Evolutionary conservation across 768 basidiomycete species (phyloP).

Genomic region (Kwoniella botswanensis): DNA sequence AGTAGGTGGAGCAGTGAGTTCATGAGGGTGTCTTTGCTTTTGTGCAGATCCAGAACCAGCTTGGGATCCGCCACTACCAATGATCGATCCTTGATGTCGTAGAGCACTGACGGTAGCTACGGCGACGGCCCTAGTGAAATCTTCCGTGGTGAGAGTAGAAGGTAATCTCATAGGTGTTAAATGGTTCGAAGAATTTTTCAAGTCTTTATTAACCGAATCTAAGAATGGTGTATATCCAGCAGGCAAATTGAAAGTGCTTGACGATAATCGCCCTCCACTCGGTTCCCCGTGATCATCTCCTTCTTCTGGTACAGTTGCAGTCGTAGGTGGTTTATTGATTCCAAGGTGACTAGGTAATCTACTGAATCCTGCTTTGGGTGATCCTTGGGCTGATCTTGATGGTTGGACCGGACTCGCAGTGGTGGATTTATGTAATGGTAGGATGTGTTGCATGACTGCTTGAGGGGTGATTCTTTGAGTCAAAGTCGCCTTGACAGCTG

Average conservation of each 20-base stretch:
- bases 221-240: constrained; percentile 54
- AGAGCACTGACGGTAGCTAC: constrained; percentile 91
- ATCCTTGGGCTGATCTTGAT: constrained; percentile 8
- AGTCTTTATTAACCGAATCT: constrained; percentile 41
- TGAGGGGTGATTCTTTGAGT: constrained; percentile 58
- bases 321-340: neutral
- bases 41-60: constrained; percentile 37
- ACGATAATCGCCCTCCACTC: constrained; percentile 54
- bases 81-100: constrained; percentile 63
- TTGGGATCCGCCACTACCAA: constrained; percentile 62
- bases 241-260: constrained; percentile 57
- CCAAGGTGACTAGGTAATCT: constrained; percentile 13
- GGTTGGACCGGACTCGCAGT: constrained; percentile 53
- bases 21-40: constrained; percentile 15
- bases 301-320: constrained; percentile 6
- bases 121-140: constrained; percentile 90
- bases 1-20: neutral
- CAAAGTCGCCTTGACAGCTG: constrained; percentile 54
- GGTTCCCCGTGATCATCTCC: constrained; percentile 10
- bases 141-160: constrained; percentile 75
- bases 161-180: constrained; percentile 63
- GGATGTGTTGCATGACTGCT: constrained; percentile 53
- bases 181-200: constrained; percentile 30
- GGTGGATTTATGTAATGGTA: constrained; percentile 47
- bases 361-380: constrained; percentile 3